Evolutionary conservation across 1,284 basidiomycete species (phyloP).

Genomic region (Papiliotrema laurentii): DNA sequence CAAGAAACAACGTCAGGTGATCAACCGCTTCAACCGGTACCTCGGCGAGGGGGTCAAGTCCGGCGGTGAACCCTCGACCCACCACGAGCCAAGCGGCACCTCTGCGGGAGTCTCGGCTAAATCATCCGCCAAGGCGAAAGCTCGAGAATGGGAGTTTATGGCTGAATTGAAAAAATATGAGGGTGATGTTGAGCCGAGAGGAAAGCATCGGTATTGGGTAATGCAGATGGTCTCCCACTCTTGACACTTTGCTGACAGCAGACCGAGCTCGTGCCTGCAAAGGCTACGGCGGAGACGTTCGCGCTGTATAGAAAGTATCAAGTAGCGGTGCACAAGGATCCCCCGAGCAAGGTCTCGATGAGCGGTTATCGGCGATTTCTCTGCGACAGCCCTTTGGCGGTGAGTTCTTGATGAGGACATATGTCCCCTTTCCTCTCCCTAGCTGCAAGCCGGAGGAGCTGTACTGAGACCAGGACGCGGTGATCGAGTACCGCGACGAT

Average conservation of each 20-base stretch:
- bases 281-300: constrained; percentile 74
- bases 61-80: no score
- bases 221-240: neutral
- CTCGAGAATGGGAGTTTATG: constrained; percentile 20
- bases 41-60: constrained; percentile 9
- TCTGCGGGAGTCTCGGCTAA: no score
- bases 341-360: constrained; percentile 51
- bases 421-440: constrained; percentile 55
- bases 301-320: constrained; percentile 73
- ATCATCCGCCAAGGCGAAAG: constrained; percentile 32
- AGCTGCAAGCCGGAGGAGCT: neutral
- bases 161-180: constrained; percentile 30
- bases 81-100: neutral
- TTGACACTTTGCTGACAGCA: constrained; percentile 35
- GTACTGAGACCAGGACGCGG: constrained; percentile 20
- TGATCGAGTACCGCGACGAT: constrained; percentile 16
- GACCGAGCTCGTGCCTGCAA: constrained; percentile 69
- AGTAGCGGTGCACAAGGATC: constrained; percentile 67
- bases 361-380: constrained; percentile 67
- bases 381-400: constrained; percentile 69
- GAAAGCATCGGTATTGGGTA: constrained; percentile 32
- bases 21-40: constrained; percentile 64
- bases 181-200: constrained; percentile 17
- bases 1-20: constrained; percentile 71
- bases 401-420: constrained; percentile 43